Evolutionary conservation across 371 early-diverging fungal species (phyloP).

Genomic region (Dichotomocladium elegans): DNA sequence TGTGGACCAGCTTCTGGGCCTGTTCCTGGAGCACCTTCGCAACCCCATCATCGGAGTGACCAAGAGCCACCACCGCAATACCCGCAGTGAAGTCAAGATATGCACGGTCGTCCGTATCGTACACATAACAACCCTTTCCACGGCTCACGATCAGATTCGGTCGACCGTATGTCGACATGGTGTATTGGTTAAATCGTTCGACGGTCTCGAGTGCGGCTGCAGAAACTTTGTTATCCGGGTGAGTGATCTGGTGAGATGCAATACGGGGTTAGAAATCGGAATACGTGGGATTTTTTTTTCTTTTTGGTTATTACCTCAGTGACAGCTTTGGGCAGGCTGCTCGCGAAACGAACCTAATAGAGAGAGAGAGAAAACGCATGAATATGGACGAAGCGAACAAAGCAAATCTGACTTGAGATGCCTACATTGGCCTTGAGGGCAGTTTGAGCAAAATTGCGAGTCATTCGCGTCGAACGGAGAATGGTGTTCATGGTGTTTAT

Average conservation of each 20-base stretch:
- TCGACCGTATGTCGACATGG: constrained; percentile 62
- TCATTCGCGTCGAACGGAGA: constrained; percentile 1
- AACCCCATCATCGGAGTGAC: constrained; percentile 76
- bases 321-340: constrained; percentile 8
- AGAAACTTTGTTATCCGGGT: constrained; percentile 43
- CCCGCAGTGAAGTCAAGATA: constrained; percentile 89
- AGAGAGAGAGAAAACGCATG: neutral
- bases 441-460: neutral
- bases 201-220: constrained; percentile 37
- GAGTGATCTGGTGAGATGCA: constrained; percentile 35
- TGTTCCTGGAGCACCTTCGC: constrained; percentile 72
- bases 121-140: constrained; percentile 77
- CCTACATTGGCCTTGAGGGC: neutral
- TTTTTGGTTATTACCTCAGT: constrained; percentile 1
- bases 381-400: neutral
- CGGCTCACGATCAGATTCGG: constrained; percentile 63
- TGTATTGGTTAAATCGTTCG: constrained; percentile 48
- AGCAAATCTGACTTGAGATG: neutral
- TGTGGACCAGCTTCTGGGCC: constrained; percentile 72
- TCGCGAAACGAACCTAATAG: constrained; percentile 4
- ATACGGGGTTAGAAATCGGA: neutral
- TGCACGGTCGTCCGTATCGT: constrained; percentile 65
- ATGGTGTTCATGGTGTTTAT: too few relatives aligned
- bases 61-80: constrained; percentile 88
- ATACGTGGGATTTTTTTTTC: neutral